Evolutionary conservation across 805 yeast genomes (phyloP).

Genomic region (Saturnispora ahearnii): DNA sequence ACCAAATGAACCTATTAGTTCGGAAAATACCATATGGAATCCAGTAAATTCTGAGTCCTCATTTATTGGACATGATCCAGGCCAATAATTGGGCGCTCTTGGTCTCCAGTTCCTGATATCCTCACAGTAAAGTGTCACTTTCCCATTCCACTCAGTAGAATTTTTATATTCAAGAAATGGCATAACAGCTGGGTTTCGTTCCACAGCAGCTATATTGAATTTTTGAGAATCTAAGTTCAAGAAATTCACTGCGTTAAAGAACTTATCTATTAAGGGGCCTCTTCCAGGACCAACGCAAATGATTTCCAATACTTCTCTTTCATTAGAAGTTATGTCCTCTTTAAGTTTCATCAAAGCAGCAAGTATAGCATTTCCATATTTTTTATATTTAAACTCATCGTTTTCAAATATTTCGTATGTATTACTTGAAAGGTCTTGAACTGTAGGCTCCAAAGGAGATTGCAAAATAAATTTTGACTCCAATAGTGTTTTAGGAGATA

Average conservation of each 20-base stretch:
- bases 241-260: constrained; percentile 33
- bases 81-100: constrained; percentile 19
- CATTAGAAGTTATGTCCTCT: background rate
- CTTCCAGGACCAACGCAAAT: constrained; percentile 82
- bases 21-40: constrained; percentile 63
- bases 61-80: background rate
- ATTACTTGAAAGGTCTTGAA: constrained; percentile 43
- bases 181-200: constrained; percentile 59
- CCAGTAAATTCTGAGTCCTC: background rate
- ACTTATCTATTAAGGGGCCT: constrained; percentile 65
- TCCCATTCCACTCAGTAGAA: constrained; percentile 40
- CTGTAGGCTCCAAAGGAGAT: constrained; percentile 66
- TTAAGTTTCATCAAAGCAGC: constrained; percentile 39
- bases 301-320: constrained; percentile 26
- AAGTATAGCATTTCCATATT: constrained; percentile 56
- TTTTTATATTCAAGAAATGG: constrained; percentile 42
- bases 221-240: constrained; percentile 21
- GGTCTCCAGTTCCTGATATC: constrained; percentile 50
- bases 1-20: constrained; percentile 83
- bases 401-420: constrained; percentile 65
- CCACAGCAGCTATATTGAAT: constrained; percentile 49
- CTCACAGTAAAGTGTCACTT: constrained; percentile 41
- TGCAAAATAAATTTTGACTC: constrained; percentile 21
- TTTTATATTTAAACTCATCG: constrained; percentile 59
- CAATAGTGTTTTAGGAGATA: constrained; percentile 8